Evolutionary conservation across 768 basidiomycete species (phyloP), one percentile per base, ranked within the genome.

Genomic region (Boletus rufocinnamomeus): DNA sequence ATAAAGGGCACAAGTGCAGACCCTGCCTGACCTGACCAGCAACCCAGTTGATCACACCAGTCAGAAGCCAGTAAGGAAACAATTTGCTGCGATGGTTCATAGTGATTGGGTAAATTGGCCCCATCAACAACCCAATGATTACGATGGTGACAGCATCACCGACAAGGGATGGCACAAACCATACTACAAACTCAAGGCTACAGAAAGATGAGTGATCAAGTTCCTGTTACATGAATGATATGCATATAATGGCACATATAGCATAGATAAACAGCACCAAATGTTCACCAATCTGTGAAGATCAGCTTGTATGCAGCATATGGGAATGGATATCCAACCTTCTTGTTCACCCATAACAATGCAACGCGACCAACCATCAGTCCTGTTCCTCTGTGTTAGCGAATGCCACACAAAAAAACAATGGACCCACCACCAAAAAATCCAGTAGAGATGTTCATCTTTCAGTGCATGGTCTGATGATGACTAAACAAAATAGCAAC

Each of bases 31-130:
- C 81, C 84, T 40, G 82, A 73, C 4, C 83, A 0, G 81, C 76
- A 50, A 84, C 78, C 81, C 82, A 84, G 28, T 81, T 79, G 30
- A 83, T 77, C 4, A 62, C 65, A 52, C 65, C 74, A 32, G 74
- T 74, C 37, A 74, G 59, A 37, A 79, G 67, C 68, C 70, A 67
- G 19, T 59, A 67, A 47, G 76, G 75, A 16, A 78, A 66, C 32
- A 76, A 59, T 25, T 69, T 75, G 14, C 63, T 66, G 2, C 75
- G 67, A 43, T 79, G 73, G 21, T 70, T 72, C 52, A 75, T 67
- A 19, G 74, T 58, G 45, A 89, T 82, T 2, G 87, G 88, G 66
- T 87, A 91, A 75, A 91, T 83, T 3, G 88, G 89, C 1, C 88
- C 90, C n/a, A 92, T 76, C 25, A 90, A 71, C 10, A 90, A 48